Evolutionary conservation across 2,329 filamentous ascomycete genomes (phyloP), one percentile per base, ranked within the genome.

Genomic region (Nigrospora osmanthi): DNA sequence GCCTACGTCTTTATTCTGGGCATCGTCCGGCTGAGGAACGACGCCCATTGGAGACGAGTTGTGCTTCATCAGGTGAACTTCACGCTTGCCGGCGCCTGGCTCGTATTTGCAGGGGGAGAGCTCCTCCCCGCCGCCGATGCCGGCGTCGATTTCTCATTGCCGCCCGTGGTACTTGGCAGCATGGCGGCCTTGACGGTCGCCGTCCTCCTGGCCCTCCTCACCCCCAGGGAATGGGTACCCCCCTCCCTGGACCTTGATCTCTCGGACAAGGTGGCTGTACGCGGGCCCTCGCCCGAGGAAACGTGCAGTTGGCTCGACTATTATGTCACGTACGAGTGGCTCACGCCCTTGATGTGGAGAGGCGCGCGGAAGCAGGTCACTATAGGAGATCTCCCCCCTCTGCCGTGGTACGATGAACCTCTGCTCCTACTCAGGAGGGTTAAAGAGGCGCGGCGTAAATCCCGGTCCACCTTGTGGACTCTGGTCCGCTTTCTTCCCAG

Each of bases 331-430:
- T 78, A 72, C 52, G 67, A 68, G 45, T 77, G 72, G 69, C 58
- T 77, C 30, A 73, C 70, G 3, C 67, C 69, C 19, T 57, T 73
- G 38, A 65, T 77, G 41, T 67, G 72, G 60, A 73, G 66, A 48
- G 74, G 73, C 23, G 61, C 65, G 37, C 65, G 62, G 31, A 61
- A 63, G 6, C 61, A 67, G 42, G 61, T 78, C 44, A 68, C 70
- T 23, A 64, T 74, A 52, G 64, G 70, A 34, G 67, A 70, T 49
- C 65, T 78, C 16, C 72, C 73, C 3, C 64, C 53, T 28, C 58
- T 78, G 30, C 71, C 75, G 2, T 77, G 73, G 72, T 78, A 78
- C 49, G 75, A 78, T 42, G 73, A 78, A 48, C 75, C 75, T 10
- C 56, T 70, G 17, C 58, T 74, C 42, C 66, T 77, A 14, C 60